Conservation (phyloP, 2,329 filamentous ascomycete genomes). For the Thielaviopsis cerberus region DNA sequence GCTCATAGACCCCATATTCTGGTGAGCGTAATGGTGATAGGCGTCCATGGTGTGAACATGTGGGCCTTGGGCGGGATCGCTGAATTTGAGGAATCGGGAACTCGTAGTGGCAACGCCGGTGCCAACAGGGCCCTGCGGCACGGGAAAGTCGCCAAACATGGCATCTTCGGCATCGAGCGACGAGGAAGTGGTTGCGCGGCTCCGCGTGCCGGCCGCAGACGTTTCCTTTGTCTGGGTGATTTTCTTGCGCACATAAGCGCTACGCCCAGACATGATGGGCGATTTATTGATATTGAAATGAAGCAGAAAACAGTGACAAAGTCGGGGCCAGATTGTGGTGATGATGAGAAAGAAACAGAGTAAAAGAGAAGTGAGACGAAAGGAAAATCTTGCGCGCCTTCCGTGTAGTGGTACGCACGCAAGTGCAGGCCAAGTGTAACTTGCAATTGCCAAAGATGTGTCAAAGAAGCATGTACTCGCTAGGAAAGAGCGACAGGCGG, state of each 20-base stretch:
- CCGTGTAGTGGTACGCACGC: background rate
- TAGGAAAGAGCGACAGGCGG: background rate
- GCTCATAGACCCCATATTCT: background rate
- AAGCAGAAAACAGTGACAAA: background rate
- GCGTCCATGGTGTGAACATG: slow-evolving; percentile 11
- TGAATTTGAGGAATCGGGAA: slow-evolving; percentile 28
- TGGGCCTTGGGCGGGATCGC: slow-evolving; percentile 20
- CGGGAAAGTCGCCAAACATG: slow-evolving; percentile 21
- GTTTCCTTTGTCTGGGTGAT: slow-evolving; percentile 28
- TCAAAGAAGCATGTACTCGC: background rate
- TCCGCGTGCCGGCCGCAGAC: slow-evolving; percentile 14
- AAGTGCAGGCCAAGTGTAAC: background rate
- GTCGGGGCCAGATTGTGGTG: slow-evolving; percentile 21
- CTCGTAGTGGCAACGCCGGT: slow-evolving; percentile 26
- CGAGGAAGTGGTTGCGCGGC: slow-evolving; percentile 21
- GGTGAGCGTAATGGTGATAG: background rate
- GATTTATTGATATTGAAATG: background rate
- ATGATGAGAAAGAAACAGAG: slow-evolving; percentile 22
- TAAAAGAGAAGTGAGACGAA: background rate
- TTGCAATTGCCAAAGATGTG: too few species aligned
- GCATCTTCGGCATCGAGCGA: slow-evolving; percentile 24
- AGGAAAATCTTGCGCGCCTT: background rate
- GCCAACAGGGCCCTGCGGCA: slow-evolving; percentile 18
- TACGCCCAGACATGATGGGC: slow-evolving; percentile 35
- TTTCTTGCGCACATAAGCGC: slow-evolving; percentile 40